Conservation (phyloP, 805 yeast genomes). For the Wickerhamomyces silvicola region DNA sequence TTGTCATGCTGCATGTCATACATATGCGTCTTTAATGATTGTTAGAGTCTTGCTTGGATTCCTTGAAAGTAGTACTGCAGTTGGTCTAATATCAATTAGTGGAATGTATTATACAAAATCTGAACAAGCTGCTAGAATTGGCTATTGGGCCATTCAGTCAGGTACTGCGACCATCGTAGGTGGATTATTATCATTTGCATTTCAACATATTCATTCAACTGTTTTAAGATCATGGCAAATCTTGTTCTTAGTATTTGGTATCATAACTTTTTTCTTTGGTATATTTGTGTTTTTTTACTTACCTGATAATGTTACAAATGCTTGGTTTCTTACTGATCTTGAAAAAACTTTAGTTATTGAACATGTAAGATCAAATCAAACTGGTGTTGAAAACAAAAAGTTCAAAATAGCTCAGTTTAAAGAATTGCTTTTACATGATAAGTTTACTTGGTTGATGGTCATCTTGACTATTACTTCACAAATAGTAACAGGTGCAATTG, state of each 20-base stretch:
- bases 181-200: constrained; percentile 40
- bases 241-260: constrained; percentile 48
- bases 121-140: constrained; percentile 47
- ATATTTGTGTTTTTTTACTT: constrained; percentile 31
- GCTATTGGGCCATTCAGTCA: constrained; percentile 48
- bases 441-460: constrained; percentile 39
- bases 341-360: constrained; percentile 36
- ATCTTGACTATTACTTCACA: constrained; percentile 35
- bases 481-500: constrained; percentile 40
- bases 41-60: constrained; percentile 44
- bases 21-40: constrained; percentile 46
- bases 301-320: constrained; percentile 41
- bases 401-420: constrained; percentile 34
- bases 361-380: constrained; percentile 35
- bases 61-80: constrained; percentile 48
- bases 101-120: constrained; percentile 52
- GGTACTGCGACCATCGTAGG: constrained; percentile 43
- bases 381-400: constrained; percentile 40
- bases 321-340: constrained; percentile 25
- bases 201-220: constrained; percentile 40
- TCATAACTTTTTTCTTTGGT: constrained; percentile 44
- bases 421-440: constrained; percentile 37
- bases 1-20: constrained; percentile 42
- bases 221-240: constrained; percentile 48
- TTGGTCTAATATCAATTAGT: constrained; percentile 46